Conservation (phyloP, 1,284 basidiomycete species). For the Neolentinus lepideus region DNA sequence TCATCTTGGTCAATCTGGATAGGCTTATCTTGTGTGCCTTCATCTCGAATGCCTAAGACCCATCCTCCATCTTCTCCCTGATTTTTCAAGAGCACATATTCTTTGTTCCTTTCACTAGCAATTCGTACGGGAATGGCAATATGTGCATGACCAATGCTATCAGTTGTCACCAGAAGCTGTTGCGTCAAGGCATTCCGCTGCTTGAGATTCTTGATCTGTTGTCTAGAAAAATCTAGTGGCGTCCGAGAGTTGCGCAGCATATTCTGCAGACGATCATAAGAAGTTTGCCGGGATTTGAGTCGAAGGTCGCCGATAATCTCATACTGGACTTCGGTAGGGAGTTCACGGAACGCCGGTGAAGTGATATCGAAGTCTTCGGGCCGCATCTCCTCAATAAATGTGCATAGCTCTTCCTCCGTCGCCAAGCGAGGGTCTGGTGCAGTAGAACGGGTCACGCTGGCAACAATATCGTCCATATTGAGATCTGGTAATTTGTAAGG, state of each 20-base stretch:
- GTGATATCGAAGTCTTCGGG: conserved; percentile 89
- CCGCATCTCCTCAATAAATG: conserved; percentile 89
- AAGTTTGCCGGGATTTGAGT: conserved; percentile 90
- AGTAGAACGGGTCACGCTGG: conserved; percentile 46
- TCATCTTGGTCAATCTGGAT: conserved; percentile 74
- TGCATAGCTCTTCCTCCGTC: conserved; percentile 85
- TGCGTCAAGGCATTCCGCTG: conserved; percentile 92
- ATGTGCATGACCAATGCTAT: conserved; percentile 86
- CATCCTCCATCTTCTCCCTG: conserved; percentile 84
- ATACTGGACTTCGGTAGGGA: conserved; percentile 96
- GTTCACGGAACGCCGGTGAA: conserved; percentile 84
- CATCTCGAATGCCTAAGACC: conserved; percentile 85
- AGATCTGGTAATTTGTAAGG: conserved; percentile 80
- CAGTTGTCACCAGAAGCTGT: conserved; percentile 90
- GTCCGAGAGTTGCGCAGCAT: conserved; percentile 84
- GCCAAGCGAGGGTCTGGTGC: conserved; percentile 86
- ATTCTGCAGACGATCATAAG: conserved; percentile 83
- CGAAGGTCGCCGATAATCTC: conserved; percentile 97
- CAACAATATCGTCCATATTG: conserved; percentile 51
- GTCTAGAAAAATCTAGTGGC: conserved; percentile 91
- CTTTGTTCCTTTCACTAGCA: conserved; percentile 88
- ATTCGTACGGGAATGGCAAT: conserved; percentile 89
- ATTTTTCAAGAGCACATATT: conserved; percentile 93
- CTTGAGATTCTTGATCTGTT: conserved; percentile 88
- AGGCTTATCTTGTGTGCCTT: conserved; percentile 74